Percentiles rank a stretch among this genome's conserved stretches.
phyloP scores from a whole-genome alignment of 345 rosid species.

The Luvunga scandens region DNA sequence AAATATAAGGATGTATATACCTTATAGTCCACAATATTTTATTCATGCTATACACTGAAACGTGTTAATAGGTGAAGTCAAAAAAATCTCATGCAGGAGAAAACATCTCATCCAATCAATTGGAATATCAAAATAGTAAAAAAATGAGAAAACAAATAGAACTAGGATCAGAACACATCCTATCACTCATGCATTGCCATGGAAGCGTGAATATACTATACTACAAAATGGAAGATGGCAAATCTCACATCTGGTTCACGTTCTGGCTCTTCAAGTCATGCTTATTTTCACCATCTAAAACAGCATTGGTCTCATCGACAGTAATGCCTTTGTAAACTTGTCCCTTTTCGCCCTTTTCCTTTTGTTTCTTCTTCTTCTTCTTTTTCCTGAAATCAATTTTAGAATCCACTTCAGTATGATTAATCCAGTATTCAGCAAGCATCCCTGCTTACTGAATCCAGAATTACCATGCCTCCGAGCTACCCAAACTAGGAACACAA shows the following conservation, averaged over 20 bases:
- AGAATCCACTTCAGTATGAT: conserved; percentile 18
- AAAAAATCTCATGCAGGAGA: background rate
- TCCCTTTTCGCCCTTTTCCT: conserved; percentile 34
- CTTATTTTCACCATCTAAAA: conserved; percentile 24
- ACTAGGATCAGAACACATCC: background rate
- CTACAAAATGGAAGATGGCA: background rate
- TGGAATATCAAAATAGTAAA: background rate
- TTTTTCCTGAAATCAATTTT: conserved; percentile 43
- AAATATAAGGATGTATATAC: background rate
- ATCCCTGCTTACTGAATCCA: background rate
- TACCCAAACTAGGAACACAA: background rate
- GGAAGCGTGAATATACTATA: background rate
- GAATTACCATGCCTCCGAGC: background rate
- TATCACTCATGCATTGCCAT: background rate
- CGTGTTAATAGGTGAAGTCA: background rate
- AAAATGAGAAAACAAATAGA: background rate
- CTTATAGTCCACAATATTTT: background rate
- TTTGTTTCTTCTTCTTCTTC: conserved; percentile 68
- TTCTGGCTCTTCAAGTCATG: conserved; percentile 34
- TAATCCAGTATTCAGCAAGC: background rate
- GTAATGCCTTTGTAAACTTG: conserved; percentile 22
- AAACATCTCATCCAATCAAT: background rate
- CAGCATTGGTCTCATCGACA: conserved; percentile 14
- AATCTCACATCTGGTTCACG: conserved; percentile 42
- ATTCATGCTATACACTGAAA: background rate